Percentiles rank a stretch among this genome's conserved stretches.
Conservation (phyloP, 345 rosid genomes). For the Sonneratia alba region DNA sequence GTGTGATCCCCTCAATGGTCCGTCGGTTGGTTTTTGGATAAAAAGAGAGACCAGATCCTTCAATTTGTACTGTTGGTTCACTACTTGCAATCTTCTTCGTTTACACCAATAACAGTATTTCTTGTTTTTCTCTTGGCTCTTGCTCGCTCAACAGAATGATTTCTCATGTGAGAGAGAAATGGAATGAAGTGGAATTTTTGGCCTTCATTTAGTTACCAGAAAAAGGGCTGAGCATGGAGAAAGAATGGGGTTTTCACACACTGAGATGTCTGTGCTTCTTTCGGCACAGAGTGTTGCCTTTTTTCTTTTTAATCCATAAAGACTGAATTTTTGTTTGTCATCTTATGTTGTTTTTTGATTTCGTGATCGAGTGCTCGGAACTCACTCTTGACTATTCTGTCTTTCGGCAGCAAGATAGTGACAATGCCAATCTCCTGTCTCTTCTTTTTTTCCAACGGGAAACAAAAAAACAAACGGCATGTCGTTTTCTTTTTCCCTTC, state of each 20-base stretch:
- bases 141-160: too few species aligned
- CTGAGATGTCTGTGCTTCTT: background rate
- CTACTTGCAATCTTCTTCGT: background rate
- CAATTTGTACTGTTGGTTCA: conserved; percentile 1
- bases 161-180: too few species aligned
- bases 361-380: background rate
- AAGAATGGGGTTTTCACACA: background rate
- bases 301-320: background rate
- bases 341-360: background rate
- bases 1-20: background rate
- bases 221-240: conserved; percentile 6
- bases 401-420: background rate
- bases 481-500: background rate
- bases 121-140: background rate
- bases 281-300: background rate
- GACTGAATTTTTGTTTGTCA: background rate
- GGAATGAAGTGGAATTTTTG: background rate
- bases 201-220: background rate
- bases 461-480: background rate
- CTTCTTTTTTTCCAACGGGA: background rate
- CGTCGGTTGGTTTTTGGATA: background rate
- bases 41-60: background rate
- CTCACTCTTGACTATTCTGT: background rate
- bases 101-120: background rate
- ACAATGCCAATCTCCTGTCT: conserved; percentile 6